Percentiles rank a stretch among this genome's conserved stretches.
Evolutionary conservation across 345 rosid genomes (phyloP).

Genomic region (Eucalyptus virginea): DNA sequence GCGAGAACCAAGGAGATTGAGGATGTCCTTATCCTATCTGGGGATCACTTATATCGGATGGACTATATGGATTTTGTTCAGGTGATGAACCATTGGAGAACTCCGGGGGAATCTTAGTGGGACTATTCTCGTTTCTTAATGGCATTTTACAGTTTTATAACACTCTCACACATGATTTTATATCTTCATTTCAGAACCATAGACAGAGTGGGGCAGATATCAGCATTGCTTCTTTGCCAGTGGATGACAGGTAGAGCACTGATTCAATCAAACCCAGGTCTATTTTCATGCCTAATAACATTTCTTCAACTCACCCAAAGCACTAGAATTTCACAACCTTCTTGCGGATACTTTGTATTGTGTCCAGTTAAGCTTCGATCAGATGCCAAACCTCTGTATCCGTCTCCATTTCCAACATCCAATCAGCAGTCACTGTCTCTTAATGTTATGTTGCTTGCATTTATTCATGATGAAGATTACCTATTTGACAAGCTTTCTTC

Average conservation of each 20-base stretch:
- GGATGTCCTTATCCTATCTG: conserved; percentile 85
- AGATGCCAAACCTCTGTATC: neutral
- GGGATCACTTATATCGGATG: conserved; percentile 93
- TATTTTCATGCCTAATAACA: neutral
- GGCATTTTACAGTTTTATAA: neutral
- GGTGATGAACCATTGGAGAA: conserved; percentile 17
- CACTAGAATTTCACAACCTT: neutral
- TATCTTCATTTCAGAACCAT: conserved; percentile 51
- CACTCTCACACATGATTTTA: neutral
- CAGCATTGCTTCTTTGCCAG: conserved; percentile 67
- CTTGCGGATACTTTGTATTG: neutral
- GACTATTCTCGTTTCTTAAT: neutral
- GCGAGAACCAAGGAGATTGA: conserved; percentile 75
- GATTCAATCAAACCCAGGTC: neutral
- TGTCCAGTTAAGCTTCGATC: neutral
- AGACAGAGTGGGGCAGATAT: conserved; percentile 91
- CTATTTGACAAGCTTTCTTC: neutral
- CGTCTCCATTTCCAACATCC: neutral
- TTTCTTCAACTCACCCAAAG: neutral
- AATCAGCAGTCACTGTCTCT: neutral
- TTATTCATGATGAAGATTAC: neutral
- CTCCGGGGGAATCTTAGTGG: neutral
- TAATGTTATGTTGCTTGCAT: neutral
- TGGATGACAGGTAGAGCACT: conserved; percentile 61
- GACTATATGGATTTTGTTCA: conserved; percentile 94